These are phyloP conservation scores for Eustoma russellianum DNA, from an alignment of 257 asterid species.

Conservation along the genomic window DNA sequence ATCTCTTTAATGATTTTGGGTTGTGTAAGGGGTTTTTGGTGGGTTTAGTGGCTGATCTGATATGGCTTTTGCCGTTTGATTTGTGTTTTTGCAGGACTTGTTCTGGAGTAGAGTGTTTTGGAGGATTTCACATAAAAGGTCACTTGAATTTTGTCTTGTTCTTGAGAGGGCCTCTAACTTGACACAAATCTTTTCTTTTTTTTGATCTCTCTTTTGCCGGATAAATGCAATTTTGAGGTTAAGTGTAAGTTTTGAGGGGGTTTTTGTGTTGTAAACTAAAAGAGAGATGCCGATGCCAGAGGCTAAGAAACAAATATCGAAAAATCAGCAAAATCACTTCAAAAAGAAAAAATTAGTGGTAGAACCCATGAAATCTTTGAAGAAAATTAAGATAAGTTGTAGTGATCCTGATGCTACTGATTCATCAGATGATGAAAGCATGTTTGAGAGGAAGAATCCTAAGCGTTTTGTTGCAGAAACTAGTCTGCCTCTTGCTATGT, in stretches of 20 bases:
- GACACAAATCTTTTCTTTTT: constrained; percentile 2
- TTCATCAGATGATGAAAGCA: no score
- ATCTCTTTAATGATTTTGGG: constrained; percentile 3
- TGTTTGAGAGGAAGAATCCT: constrained; percentile 19
- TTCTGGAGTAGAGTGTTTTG: constrained; percentile 89
- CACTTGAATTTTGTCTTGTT: constrained; percentile 50
- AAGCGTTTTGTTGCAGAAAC: constrained; percentile 50
- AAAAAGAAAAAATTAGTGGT: constrained; percentile 20
- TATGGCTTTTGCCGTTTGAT: background rate
- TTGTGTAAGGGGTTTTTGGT: constrained; percentile 10
- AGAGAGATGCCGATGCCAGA: constrained; percentile 31
- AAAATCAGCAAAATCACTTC: constrained; percentile 8
- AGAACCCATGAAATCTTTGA: constrained; percentile 21
- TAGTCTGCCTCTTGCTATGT: constrained; percentile 20
- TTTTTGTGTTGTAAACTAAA: background rate
- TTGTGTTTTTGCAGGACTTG: constrained; percentile 62
- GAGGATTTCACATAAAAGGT: constrained; percentile 86
- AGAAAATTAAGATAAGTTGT: constrained; percentile 44
- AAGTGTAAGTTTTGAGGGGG: constrained; percentile 22
- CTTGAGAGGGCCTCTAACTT: constrained; percentile 54
- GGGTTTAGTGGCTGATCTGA: constrained; percentile 31
- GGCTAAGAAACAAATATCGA: constrained; percentile 22
- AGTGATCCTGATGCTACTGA: no score
- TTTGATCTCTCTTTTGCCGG: constrained; percentile 12
- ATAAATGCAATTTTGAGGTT: constrained; percentile 10